phyloP scores from a whole-genome alignment of 495 filamentous ascomycete species.

The Tuber calosporum region DNA sequence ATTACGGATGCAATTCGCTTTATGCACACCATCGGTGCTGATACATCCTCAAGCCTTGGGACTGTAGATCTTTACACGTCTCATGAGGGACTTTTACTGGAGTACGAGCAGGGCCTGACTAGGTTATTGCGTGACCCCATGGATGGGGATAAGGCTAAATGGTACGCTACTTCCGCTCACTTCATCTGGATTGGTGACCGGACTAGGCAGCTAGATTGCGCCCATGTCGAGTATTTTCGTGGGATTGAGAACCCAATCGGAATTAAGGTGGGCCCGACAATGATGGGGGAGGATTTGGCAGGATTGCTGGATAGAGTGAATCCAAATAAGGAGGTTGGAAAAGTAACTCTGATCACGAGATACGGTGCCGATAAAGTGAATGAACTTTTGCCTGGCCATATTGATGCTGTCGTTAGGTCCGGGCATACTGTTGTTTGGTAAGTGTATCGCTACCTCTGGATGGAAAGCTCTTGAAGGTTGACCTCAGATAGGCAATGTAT shows the following conservation, averaged over 20 bases:
- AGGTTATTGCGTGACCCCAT: slow-evolving; percentile 62
- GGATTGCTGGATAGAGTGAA: slow-evolving; percentile 75
- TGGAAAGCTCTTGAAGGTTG: neutral
- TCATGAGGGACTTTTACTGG: slow-evolving; percentile 88
- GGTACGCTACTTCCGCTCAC: slow-evolving; percentile 88
- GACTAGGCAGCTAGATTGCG: slow-evolving; percentile 82
- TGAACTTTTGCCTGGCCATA: slow-evolving; percentile 67
- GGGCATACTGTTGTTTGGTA: slow-evolving; percentile 75
- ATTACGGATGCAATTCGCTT: slow-evolving; percentile 88
- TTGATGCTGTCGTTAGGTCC: slow-evolving; percentile 71
- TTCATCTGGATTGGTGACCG: slow-evolving; percentile 98
- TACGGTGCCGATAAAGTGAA: slow-evolving; percentile 74
- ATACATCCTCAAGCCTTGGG: slow-evolving; percentile 71
- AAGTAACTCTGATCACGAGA: slow-evolving; percentile 90
- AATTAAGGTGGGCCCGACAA: slow-evolving; percentile 88
- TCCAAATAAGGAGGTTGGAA: slow-evolving; percentile 70
- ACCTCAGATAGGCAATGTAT: slow-evolving; percentile 27
- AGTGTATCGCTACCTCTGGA: neutral
- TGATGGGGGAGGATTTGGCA: slow-evolving; percentile 63
- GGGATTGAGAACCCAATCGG: slow-evolving; percentile 93
- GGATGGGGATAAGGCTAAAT: slow-evolving; percentile 41
- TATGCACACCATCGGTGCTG: slow-evolving; percentile 91
- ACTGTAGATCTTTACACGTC: slow-evolving; percentile 95
- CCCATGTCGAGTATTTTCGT: slow-evolving; percentile 94
- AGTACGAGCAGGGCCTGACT: slow-evolving; percentile 86